Base-by-base conservation (phyloP, 2,329 filamentous ascomycete species). In the Leptographium radiaticola region DNA sequence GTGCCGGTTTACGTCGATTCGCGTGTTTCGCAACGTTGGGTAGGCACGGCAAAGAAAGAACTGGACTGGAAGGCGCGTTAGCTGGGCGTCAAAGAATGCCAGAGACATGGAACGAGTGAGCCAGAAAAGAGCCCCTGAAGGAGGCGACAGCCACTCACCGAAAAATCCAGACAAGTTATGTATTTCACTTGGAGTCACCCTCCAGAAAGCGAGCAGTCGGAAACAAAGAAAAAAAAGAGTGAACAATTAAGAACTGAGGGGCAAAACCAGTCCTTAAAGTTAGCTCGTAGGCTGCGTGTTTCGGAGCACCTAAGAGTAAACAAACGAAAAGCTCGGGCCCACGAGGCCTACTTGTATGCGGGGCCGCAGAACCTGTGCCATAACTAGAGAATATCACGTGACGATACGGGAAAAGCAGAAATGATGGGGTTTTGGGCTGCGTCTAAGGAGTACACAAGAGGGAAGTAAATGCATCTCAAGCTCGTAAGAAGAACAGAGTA, bases 251-350 rank as follows among this genome's bases (percentile, higher is more conserved):
- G 36, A 45, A 52, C 39, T 25, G 49, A 56, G 49, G 47, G 52
- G 54, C 49, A 54, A 54, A 51, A 51, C 34, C 46, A 34, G 18
- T 53, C 36, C 34, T 13, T 33, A 15, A 30, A 48, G 42, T 47
- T 53, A 46, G 38, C 31, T 18, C n/a, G 18, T 39, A 18, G 25
- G 18, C 36, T 47, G 54, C 53, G 49, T 38, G 49, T 53, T 56
- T 55, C 45, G 44, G 53, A 55, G 39, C 44, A 38, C 31, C 20
- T 48, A 51, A 59, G 57, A 60, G 59, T 60, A 60, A 60, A 60
- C 59, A 60, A 60, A 57, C 49, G 53, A 54, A 50, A 55, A 50
- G 58, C 58, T 59, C 52, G 56, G 58, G 51, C 58, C 58, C 55
- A n/a, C 25, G 31, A 53, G 48, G 30, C 43, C 42, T 33, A 13